These are phyloP conservation scores for Backusella macrospora DNA, from an alignment of 192 early-diverging fungal species.

Conservation along the genomic window DNA sequence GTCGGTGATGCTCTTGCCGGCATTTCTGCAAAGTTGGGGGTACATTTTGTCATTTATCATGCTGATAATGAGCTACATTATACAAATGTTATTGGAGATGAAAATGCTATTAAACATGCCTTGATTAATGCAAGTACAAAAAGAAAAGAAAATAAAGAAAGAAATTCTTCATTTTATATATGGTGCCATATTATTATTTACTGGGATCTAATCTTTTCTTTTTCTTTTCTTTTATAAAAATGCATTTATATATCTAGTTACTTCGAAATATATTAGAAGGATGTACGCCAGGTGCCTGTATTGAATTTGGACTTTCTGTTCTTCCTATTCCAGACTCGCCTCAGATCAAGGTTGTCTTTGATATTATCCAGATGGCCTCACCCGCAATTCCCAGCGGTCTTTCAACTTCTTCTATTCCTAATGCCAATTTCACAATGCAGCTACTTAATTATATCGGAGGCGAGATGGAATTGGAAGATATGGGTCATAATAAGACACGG, in stretches of 20 bases:
- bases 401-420: constrained; percentile 28
- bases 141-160: not conserved
- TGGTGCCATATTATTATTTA: not conserved
- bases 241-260: constrained; percentile 43
- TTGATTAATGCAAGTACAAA: constrained; percentile 46
- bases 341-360: constrained; percentile 21
- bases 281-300: constrained; percentile 51
- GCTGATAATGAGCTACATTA: constrained; percentile 51
- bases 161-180: not conserved
- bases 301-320: constrained; percentile 54
- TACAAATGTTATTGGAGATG: constrained; percentile 53
- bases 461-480: constrained; percentile 22
- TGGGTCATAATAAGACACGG: constrained; percentile 26
- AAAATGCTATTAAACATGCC: constrained; percentile 52
- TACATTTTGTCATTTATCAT: constrained; percentile 57
- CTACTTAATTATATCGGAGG: constrained; percentile 32
- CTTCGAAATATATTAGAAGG: constrained; percentile 55
- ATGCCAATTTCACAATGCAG: constrained; percentile 38
- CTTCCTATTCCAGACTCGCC: constrained; percentile 1
- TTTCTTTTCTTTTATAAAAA: not conserved
- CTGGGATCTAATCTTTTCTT: not conserved
- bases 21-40: constrained; percentile 45
- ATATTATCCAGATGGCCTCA: constrained; percentile 25
- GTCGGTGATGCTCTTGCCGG: constrained; percentile 59
- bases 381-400: constrained; percentile 24